These are phyloP conservation scores for Anethum foeniculum DNA, from an alignment of 140 eudicot species.

Conservation along the genomic window DNA sequence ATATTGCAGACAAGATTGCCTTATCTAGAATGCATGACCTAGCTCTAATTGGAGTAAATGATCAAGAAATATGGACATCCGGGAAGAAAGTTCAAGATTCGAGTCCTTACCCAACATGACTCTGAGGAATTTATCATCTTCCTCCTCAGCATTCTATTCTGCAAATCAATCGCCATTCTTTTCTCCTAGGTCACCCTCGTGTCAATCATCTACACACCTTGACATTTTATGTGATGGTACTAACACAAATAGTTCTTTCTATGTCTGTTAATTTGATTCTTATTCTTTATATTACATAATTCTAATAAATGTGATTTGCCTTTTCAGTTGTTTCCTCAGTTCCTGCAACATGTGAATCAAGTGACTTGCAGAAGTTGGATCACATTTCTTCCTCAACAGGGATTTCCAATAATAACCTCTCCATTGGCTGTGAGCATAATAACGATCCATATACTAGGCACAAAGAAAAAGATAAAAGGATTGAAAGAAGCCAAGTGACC, in stretches of 20 bases:
- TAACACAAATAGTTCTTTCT: background rate
- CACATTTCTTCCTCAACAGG: conserved; percentile 46
- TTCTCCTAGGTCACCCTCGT: conserved; percentile 72
- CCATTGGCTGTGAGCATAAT: conserved; percentile 33
- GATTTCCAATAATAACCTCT: conserved; percentile 32
- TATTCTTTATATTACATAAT: conserved; percentile 6
- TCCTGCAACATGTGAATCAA: conserved; percentile 32
- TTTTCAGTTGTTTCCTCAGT: conserved; percentile 32
- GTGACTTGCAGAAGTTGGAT: conserved; percentile 43
- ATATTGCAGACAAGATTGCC: conserved; percentile 28
- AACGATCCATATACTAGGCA: conserved; percentile 32
- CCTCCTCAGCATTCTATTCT: conserved; percentile 80
- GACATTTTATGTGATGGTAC: conserved; percentile 32
- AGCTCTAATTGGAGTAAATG: conserved; percentile 15
- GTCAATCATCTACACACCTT: conserved; percentile 34
- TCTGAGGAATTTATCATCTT: conserved; percentile 73
- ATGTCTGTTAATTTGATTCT: background rate
- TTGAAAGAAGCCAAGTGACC: conserved; percentile 42
- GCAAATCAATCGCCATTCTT: conserved; percentile 93
- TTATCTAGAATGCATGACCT: conserved; percentile 25
- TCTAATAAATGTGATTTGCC: conserved; percentile 18
- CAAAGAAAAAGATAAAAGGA: conserved; percentile 49
- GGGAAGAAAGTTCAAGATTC: conserved; percentile 59
- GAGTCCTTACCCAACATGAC: conserved; percentile 43
- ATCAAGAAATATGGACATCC: conserved; percentile 63